A percentile compares a stretch with the other conserved stretches of the same genome.
Conservation (phyloP, 805 yeast species). For the Sugiyamaella valdiviana region DNA sequence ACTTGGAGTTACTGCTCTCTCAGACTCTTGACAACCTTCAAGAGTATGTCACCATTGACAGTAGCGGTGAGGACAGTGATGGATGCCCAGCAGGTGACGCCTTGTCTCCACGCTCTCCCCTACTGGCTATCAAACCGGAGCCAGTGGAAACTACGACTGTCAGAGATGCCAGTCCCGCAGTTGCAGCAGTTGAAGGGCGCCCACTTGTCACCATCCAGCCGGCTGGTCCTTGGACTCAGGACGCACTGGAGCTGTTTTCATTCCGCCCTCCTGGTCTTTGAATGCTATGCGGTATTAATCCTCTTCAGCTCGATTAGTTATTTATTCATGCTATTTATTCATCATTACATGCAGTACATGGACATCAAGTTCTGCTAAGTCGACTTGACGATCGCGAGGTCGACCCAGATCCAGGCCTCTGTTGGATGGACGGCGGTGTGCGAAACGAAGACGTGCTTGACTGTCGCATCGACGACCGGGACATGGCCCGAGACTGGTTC, state of each 20-base stretch:
- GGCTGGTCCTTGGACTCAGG: slow-evolving; percentile 30
- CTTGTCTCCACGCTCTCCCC: neutral
- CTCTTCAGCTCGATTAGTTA: neutral
- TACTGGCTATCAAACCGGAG: neutral
- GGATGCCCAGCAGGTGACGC: neutral
- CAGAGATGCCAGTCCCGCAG: neutral
- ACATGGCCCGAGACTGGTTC: slow-evolving; percentile 12
- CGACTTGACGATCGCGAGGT: slow-evolving; percentile 10
- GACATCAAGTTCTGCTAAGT: slow-evolving; percentile 1
- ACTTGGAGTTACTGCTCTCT: neutral
- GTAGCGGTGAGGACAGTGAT: neutral
- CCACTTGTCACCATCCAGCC: neutral
- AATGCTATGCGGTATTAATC: slow-evolving; percentile 1
- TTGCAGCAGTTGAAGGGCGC: neutral
- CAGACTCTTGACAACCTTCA: neutral
- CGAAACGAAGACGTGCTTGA: slow-evolving; percentile 14
- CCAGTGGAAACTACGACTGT: neutral
- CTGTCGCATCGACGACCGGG: slow-evolving; percentile 11
- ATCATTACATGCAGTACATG: neutral
- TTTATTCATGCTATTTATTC: neutral
- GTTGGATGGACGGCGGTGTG: slow-evolving; percentile 1
- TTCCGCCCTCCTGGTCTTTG: slow-evolving; percentile 21
- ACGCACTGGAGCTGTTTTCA: slow-evolving; percentile 26
- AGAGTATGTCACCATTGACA: neutral
- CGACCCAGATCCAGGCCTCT: slow-evolving; percentile 2